Conservation (phyloP, 495 filamentous ascomycete species). For the Trichocladium uniseriatum region DNA sequence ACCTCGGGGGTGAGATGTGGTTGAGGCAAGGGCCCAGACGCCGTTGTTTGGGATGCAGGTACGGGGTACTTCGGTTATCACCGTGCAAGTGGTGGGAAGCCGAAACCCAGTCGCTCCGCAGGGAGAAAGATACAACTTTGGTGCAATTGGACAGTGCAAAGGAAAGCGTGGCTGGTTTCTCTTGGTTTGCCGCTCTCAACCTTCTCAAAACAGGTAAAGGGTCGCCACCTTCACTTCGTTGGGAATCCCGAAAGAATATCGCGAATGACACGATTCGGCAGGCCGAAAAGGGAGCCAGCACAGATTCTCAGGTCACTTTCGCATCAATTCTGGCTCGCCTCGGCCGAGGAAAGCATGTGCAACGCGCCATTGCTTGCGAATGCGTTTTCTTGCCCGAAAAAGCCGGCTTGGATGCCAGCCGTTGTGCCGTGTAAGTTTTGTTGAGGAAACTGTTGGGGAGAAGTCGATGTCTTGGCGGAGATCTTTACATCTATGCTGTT, state of each 20-base stretch:
- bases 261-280: conserved; percentile 8
- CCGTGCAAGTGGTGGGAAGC: not conserved
- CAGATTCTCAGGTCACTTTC: conserved; percentile 3
- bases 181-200: not conserved
- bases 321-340: conserved; percentile 9
- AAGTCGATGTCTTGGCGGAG: conserved; percentile 5
- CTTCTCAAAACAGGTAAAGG: not conserved
- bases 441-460: conserved; percentile 32
- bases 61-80: not conserved
- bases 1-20: conserved; percentile 6
- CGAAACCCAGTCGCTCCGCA: not conserved
- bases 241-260: conserved; percentile 1
- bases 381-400: conserved; percentile 9
- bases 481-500: not conserved
- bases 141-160: not conserved
- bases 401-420: conserved; percentile 4
- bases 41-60: not conserved
- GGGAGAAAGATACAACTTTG: too few relatives aligned
- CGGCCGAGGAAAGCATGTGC: conserved; percentile 21
- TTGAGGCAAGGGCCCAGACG: conserved; percentile 6
- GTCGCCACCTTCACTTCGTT: conserved; percentile 7
- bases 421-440: conserved; percentile 23
- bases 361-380: conserved; percentile 15
- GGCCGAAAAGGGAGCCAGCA: not conserved
- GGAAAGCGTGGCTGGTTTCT: too few relatives aligned